Evolutionary conservation across 805 yeast species (phyloP), one percentile per base, ranked within the genome.

Genomic region (Spathaspora sp.): DNA sequence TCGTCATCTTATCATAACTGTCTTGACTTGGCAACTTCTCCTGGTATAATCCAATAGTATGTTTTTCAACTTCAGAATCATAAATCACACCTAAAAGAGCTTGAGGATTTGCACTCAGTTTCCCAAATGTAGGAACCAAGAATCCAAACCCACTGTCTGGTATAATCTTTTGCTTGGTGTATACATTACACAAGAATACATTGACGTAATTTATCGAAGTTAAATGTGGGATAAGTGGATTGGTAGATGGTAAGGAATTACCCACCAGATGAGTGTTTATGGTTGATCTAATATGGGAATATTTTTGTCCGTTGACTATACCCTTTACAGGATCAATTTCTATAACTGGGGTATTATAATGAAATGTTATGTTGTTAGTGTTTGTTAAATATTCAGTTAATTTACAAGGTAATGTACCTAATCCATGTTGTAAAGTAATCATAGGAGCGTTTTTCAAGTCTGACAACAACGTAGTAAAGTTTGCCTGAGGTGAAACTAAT

Each of bases 1-100:
- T 78, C 0, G 99, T 94, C 50, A 92, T 63, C 58, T 87, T 89
- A 5, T 90, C 81, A 57, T 83, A 85, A 0, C 72, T 46, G 12
- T 32, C 42, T 16, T 19, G 11, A 6, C 9, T 29, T 18, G 19
- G 26, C 16, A 31, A n/a, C n/a, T 19, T n/a, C 11, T 29, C 20
- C 16, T 16, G 35, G 42, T 55, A 54, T 11, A 64, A 55, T 32
- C 52, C 48, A 11, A 51, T n/a, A 10, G 48, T 38, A 48, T 82
- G 79, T 57, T 80, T 78, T 60, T 88, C 94, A 19, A 89, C 81
- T 50, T 89, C 90, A 1, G 97, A 89, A 66, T 93, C 98, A 68
- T 86, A 93, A 17, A 94, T 90, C 5, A 90, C 89, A 2, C 99
- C 99, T 29, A 93, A 72, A 14, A 91, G 68, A 17, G 49, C 54